phyloP scores from a whole-genome alignment of 805 yeast genomes.

The Zygosaccharomyces bisporus region DNA sequence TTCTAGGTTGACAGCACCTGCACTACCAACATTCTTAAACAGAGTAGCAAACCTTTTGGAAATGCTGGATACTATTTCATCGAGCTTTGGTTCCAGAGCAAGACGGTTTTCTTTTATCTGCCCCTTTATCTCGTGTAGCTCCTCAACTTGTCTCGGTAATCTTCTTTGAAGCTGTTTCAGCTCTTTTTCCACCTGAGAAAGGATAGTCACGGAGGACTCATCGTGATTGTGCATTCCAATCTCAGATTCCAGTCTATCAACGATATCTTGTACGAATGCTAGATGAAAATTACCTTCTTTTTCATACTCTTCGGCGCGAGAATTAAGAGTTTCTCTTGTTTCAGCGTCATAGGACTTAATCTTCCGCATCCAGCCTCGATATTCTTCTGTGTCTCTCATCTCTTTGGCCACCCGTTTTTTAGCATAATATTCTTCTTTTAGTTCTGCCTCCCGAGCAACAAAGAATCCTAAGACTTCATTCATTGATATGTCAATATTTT shows the following conservation, averaged over 20 bases:
- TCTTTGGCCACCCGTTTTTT: constrained; percentile 29
- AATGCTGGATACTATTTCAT: constrained; percentile 49
- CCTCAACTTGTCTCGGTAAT: constrained; percentile 23
- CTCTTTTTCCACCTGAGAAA: constrained; percentile 31
- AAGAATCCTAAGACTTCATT: constrained; percentile 33
- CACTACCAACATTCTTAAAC: constrained; percentile 75
- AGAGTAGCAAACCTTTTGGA: constrained; percentile 62
- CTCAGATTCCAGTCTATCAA: constrained; percentile 48
- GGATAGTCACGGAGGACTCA: constrained; percentile 37
- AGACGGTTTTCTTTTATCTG: constrained; percentile 40
- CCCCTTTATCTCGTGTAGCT: constrained; percentile 31
- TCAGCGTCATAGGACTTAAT: constrained; percentile 40
- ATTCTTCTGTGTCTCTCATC: constrained; percentile 29
- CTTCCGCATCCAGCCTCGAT: constrained; percentile 24
- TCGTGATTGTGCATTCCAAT: constrained; percentile 37
- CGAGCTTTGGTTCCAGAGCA: constrained; percentile 62
- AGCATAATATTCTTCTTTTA: constrained; percentile 28
- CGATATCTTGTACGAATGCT: constrained; percentile 37
- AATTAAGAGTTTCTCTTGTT: constrained; percentile 39
- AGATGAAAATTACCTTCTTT: constrained; percentile 39
- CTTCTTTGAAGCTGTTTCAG: constrained; percentile 22
- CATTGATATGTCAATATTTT: constrained; percentile 38
- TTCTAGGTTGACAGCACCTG: constrained; percentile 69
- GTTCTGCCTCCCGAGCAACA: constrained; percentile 29
- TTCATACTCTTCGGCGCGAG: constrained; percentile 40